Percentiles rank a stretch among this genome's conserved stretches.
Evolutionary conservation across 139 green algal species (phyloP).

Genomic region (Edaphochlamys debaryana): DNA sequence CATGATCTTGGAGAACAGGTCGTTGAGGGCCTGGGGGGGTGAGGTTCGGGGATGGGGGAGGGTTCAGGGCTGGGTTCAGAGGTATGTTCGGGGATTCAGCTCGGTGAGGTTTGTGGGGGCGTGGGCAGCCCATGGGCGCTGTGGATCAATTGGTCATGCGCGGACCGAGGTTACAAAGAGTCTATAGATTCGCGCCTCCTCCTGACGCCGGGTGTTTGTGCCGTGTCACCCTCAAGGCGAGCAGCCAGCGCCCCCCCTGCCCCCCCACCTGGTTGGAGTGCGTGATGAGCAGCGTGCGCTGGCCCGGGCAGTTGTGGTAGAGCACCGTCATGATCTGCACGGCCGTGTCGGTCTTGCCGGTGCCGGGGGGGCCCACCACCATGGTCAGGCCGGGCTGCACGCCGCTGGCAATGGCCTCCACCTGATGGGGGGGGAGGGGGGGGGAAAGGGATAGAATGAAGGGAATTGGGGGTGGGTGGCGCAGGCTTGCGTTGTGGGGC

Average conservation of each 20-base stretch:
- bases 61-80: neutral
- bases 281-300: constrained; percentile 96
- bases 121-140: no score
- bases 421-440: no score
- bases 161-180: no score
- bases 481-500: neutral
- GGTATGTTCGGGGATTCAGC: no score
- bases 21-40: constrained; percentile 82
- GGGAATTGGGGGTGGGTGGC: neutral
- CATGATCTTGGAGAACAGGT: constrained; percentile 96
- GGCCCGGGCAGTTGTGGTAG: constrained; percentile 93
- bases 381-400: constrained; percentile 95
- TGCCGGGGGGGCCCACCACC: constrained; percentile 96
- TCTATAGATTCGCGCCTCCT: no score
- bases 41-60: no score
- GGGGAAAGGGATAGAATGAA: neutral
- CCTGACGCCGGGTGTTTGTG: no score
- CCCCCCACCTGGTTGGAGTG: constrained; percentile 91
- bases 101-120: neutral
- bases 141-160: no score
- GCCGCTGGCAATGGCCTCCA: constrained; percentile 81
- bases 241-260: no score
- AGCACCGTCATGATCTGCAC: constrained; percentile 94
- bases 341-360: constrained; percentile 97
- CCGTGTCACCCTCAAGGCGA: no score